Base-by-base conservation (phyloP, 1,284 basidiomycete genomes). In the Wallemia ichthyophaga region DNA sequence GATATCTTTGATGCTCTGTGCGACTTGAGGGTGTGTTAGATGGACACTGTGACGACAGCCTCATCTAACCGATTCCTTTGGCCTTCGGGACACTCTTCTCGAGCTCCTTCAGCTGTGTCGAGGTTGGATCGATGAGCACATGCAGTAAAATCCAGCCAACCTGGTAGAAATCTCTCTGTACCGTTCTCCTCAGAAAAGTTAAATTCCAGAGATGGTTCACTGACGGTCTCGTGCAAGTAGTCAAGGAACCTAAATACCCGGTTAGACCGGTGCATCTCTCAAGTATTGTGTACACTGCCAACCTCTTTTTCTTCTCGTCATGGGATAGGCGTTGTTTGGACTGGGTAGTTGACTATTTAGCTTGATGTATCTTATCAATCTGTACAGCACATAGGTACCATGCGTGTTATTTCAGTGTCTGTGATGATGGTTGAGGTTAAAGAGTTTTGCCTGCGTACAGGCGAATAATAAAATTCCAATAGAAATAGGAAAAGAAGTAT, bases 1-100 rank as follows among this genome's bases (percentile, higher is more conserved):
- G 0, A 88, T 80, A 63, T 91, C 86, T 67, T 91, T 91, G 56
- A 91, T 83, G 1, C 81, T 79, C 67, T 88, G 85, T 24, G 81
- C 80, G 1, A 88, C 85, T 87, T 61, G 1, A 57, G 21, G 15
- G n/a, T 17, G 58, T 27, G 27, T 2, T 25, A 3, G 9, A 25
- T 32, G 54, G 25, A 57, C 25, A 27, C 13, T 13, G 48, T 11
- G 28, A 11, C 24, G 37, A n/a, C 31, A 28, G 7, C 9, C 32
- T 23, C 63, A n/a, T n/a, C 71, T 60, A 65, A 84, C 85, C 83
- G 59, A 89, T 87, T 21, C 86, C 85, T 66, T 89, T 88, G 71
- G 81, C 73, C 68, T 88, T 88, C 26, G 69, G 69, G 23, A 65
- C 69, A 25, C 69, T 65, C 64, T 87, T 91, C 69, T 91, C 86